Evolutionary conservation across 2,329 filamentous ascomycete species (phyloP).

Genomic region (Sporothrix euskadiensis): DNA sequence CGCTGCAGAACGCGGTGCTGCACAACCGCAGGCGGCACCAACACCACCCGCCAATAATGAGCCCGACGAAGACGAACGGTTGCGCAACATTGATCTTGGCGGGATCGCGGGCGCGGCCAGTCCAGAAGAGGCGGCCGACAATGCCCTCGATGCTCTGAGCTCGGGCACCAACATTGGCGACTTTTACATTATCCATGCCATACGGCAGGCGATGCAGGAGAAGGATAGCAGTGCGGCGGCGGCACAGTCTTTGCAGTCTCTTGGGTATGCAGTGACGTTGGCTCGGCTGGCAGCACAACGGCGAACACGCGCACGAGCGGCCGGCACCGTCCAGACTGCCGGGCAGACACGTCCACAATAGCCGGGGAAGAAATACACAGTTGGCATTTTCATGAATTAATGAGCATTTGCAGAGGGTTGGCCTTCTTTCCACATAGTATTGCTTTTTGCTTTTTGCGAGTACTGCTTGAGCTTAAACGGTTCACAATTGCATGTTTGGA

Average conservation of each 20-base stretch:
- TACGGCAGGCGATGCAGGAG: slow-evolving; percentile 38
- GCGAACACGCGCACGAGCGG: slow-evolving; percentile 37
- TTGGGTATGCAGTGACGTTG: slow-evolving; percentile 56
- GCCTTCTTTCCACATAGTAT: not conserved
- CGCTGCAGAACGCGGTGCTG: slow-evolving; percentile 18
- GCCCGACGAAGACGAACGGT: slow-evolving; percentile 31
- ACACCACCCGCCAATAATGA: slow-evolving; percentile 28
- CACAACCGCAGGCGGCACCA: slow-evolving; percentile 25
- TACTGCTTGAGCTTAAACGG: slow-evolving; percentile 12
- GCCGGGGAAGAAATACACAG: not conserved
- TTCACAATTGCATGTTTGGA: slow-evolving; percentile 11
- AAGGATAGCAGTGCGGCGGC: slow-evolving; percentile 52
- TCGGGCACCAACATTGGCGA: slow-evolving; percentile 58
- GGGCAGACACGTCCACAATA: slow-evolving; percentile 55
- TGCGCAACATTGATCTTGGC: slow-evolving; percentile 24
- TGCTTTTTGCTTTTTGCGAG: not conserved
- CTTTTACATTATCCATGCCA: slow-evolving; percentile 54
- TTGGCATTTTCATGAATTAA: slow-evolving; percentile 3
- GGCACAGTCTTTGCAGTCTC: slow-evolving; percentile 54
- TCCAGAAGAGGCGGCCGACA: slow-evolving; percentile 40
- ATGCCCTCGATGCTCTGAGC: slow-evolving; percentile 51
- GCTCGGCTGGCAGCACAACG: slow-evolving; percentile 40
- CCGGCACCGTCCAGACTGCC: slow-evolving; percentile 24
- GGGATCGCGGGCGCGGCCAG: slow-evolving; percentile 28
- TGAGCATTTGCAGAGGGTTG: slow-evolving; percentile 2